Base-by-base conservation (phyloP, 1,284 basidiomycete species). In the Sporisorium graminicola region DNA sequence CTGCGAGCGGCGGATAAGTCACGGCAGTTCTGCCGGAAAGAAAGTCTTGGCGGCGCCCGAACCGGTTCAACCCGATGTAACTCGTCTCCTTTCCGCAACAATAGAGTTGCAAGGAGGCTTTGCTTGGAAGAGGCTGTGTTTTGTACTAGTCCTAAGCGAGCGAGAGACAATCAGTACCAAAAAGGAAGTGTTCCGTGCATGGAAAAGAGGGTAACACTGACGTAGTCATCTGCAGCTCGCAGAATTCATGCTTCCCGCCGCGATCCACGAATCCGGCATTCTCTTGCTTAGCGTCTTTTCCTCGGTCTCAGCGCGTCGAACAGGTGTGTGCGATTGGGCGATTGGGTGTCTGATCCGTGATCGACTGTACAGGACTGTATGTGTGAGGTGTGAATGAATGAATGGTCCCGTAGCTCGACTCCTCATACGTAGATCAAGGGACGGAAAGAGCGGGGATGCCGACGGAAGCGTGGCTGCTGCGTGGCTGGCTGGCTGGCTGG, bases 61-160 rank as follows among this genome's bases (percentile, higher is more conserved):
- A 40, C 37, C 37, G 37, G 37, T 40, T 40, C 37, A 4, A 40
- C 37, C 16, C 37, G 37, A 40, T n/a, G 37, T 40, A 18, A 40
- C 35, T 35, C 10, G 8, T 35, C 35, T n/a, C n/a, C n/a, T n/a
- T n/a, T n/a, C 35, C 35, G 29, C 35, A 35, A 5, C 37, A n/a
- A 14, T 9, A 14, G 3, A 12, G 12, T 27, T 47, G 46, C 14
- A 49, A 10, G n/a, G 27, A 18, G 8, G 29, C 5, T 10, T 18
- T 22, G 27, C 47, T 29, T 27, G 47, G 27, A 49, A 16, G 47
- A 18, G 47, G 47, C 47, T 49, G 47, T 49, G 47, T 49, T n/a
- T n/a, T n/a, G n/a, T n/a, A n/a, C n/a, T n/a, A n/a, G n/a, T n/a
- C n/a, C n/a, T n/a, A n/a, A n/a, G n/a, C n/a, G n/a, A n/a, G n/a